phyloP scores from a whole-genome alignment of 2,329 filamentous ascomycete genomes.

The Hymenoscyphus occultus region DNA sequence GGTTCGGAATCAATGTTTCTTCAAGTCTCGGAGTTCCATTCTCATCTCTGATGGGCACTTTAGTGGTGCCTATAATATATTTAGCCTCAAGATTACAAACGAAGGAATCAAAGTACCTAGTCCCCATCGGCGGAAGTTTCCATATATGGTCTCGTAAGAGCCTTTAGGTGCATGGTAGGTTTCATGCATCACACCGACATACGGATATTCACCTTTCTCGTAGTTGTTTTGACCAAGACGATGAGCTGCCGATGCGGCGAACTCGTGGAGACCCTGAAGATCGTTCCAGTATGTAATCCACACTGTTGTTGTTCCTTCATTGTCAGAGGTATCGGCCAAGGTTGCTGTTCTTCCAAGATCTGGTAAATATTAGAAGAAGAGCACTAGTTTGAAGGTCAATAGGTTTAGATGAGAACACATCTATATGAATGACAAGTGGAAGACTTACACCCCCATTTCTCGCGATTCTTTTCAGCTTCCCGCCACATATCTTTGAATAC shows the following conservation, averaged over 20 bases:
- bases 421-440: neutral
- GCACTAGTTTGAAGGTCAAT: neutral
- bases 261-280: conserved; percentile 8
- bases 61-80: neutral
- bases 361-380: neutral
- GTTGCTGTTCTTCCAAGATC: conserved; percentile 8
- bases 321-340: conserved; percentile 10
- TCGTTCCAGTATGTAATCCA: conserved; percentile 14
- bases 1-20: neutral
- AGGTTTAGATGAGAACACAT: neutral
- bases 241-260: conserved; percentile 7
- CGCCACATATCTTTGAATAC: conserved; percentile 13
- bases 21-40: neutral
- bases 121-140: conserved; percentile 4
- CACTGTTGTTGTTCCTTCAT: conserved; percentile 4
- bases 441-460: conserved; percentile 11
- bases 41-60: neutral
- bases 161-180: conserved; percentile 9
- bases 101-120: neutral
- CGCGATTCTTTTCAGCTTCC: conserved; percentile 10
- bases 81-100: neutral
- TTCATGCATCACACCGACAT: conserved; percentile 11
- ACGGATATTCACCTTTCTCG: conserved; percentile 6
- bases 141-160: conserved; percentile 8
- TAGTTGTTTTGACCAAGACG: neutral